phyloP scores from a whole-genome alignment of 495 filamentous ascomycete genomes.

The Extremus antarcticus region DNA sequence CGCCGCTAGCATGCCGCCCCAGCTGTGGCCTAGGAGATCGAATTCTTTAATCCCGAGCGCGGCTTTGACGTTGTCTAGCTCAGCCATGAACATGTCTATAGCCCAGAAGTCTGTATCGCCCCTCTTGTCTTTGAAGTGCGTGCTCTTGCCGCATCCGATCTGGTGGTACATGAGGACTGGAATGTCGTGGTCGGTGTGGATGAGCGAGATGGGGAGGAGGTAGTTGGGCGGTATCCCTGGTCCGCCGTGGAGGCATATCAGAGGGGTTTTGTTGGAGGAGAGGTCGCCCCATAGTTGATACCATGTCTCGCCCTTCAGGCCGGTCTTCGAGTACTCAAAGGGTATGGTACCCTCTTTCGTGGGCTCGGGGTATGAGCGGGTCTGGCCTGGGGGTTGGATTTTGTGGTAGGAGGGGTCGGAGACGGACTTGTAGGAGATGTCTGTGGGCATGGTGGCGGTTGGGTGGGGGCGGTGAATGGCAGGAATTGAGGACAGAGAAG shows the following conservation, averaged over 20 bases:
- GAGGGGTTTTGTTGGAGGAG: conserved; percentile 18
- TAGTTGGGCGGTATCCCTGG: conserved; percentile 38
- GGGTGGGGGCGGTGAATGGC: background rate
- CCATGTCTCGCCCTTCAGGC: conserved; percentile 14
- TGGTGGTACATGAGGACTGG: conserved; percentile 47
- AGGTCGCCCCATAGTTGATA: conserved; percentile 17
- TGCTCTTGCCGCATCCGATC: conserved; percentile 38
- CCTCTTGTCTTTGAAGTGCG: conserved; percentile 34
- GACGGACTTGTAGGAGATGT: background rate
- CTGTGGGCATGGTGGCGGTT: background rate
- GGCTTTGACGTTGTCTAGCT: conserved; percentile 40
- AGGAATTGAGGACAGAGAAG: background rate
- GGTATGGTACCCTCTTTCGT: conserved; percentile 8
- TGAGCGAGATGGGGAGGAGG: conserved; percentile 31
- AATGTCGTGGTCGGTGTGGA: conserved; percentile 26
- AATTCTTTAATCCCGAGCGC: conserved; percentile 33
- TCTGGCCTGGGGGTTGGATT: conserved; percentile 10
- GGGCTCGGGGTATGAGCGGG: conserved; percentile 10
- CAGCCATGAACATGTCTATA: conserved; percentile 35
- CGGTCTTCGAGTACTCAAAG: conserved; percentile 7
- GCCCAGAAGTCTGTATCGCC: conserved; percentile 39
- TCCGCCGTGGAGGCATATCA: conserved; percentile 39
- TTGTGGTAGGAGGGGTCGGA: background rate
- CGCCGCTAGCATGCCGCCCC: conserved; percentile 43
- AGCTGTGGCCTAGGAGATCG: conserved; percentile 38